A percentile compares a stretch with the other conserved stretches of the same genome.
Evolutionary conservation across 2,329 filamentous ascomycete species (phyloP).

Genomic region (Trichophyton schoenleinii): DNA sequence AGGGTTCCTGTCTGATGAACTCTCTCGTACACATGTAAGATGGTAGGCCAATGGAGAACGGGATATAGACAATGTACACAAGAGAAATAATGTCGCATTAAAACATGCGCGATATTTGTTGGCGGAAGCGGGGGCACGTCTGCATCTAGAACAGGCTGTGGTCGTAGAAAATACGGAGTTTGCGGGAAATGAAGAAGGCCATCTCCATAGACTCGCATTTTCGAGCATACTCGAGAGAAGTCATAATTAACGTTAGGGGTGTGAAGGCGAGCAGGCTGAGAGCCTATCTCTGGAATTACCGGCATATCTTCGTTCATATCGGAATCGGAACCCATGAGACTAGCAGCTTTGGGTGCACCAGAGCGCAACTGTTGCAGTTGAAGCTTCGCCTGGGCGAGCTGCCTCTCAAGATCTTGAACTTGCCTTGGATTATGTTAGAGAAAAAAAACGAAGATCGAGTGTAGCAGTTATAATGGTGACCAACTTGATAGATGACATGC

Average conservation of each 20-base stretch:
- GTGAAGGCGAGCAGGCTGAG: slow-evolving; percentile 52
- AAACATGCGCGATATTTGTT: slow-evolving; percentile 54
- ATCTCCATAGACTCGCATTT: slow-evolving; percentile 59
- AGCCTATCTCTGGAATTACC: slow-evolving; percentile 53
- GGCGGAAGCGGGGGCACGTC: slow-evolving; percentile 56
- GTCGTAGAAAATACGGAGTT: slow-evolving; percentile 46
- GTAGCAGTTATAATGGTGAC: slow-evolving; percentile 17
- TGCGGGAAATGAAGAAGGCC: slow-evolving; percentile 71
- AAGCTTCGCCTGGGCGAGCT: slow-evolving; percentile 65
- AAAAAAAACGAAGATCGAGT: neutral
- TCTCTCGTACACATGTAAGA: slow-evolving; percentile 61
- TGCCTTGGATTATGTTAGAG: slow-evolving; percentile 40
- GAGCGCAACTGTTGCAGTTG: slow-evolving; percentile 65
- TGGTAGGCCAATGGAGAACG: slow-evolving; percentile 76
- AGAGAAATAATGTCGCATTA: slow-evolving; percentile 63
- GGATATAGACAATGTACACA: slow-evolving; percentile 72
- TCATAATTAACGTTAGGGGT: slow-evolving; percentile 49
- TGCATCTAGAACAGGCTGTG: slow-evolving; percentile 40
- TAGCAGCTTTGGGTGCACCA: slow-evolving; percentile 42
- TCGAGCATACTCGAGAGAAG: slow-evolving; percentile 57
- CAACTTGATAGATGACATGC: slow-evolving; percentile 96
- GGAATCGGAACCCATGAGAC: slow-evolving; percentile 33
- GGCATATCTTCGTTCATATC: slow-evolving; percentile 32
- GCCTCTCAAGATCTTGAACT: slow-evolving; percentile 90
- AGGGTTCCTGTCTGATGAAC: slow-evolving; percentile 57